Evolutionary conservation across 148 eudicot species (phyloP).

Genomic region (Camellia granthamiana): DNA sequence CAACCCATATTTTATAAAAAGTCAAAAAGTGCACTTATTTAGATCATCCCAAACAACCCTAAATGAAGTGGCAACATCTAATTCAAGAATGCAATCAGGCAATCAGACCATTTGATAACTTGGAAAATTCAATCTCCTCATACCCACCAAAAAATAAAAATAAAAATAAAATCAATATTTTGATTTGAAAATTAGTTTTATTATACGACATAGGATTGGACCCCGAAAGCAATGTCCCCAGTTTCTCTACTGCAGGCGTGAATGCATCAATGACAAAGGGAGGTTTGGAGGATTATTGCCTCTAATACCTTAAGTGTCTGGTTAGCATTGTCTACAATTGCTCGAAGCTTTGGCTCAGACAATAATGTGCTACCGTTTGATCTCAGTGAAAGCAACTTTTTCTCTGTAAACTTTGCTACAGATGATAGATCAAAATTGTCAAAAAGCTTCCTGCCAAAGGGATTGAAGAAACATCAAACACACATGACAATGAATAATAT

Average conservation of each 20-base stretch:
- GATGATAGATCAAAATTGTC: slow-evolving; percentile 51
- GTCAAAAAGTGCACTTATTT: too few relatives aligned
- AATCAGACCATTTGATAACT: neutral
- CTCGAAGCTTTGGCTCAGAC: slow-evolving; percentile 64
- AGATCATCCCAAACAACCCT: too few relatives aligned
- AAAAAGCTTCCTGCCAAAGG: slow-evolving; percentile 46
- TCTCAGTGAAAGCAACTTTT: slow-evolving; percentile 33
- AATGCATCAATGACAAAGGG: neutral
- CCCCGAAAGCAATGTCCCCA: neutral
- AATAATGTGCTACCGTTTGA: slow-evolving; percentile 36
- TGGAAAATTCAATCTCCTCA: neutral
- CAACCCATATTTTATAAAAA: too few relatives aligned
- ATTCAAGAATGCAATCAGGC: neutral
- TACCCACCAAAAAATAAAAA: neutral
- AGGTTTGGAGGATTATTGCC: neutral
- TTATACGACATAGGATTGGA: neutral
- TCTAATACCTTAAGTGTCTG: slow-evolving; percentile 49
- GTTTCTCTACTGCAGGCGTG: neutral
- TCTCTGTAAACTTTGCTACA: slow-evolving; percentile 44
- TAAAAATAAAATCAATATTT: neutral
- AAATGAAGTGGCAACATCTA: neutral
- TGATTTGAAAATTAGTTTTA: neutral
- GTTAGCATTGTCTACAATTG: slow-evolving; percentile 62
- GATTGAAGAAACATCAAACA: neutral
- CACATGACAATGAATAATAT: too few relatives aligned